These are phyloP conservation scores for Populus deltoides DNA, from an alignment of 345 rosid species.

Conservation along the genomic window DNA sequence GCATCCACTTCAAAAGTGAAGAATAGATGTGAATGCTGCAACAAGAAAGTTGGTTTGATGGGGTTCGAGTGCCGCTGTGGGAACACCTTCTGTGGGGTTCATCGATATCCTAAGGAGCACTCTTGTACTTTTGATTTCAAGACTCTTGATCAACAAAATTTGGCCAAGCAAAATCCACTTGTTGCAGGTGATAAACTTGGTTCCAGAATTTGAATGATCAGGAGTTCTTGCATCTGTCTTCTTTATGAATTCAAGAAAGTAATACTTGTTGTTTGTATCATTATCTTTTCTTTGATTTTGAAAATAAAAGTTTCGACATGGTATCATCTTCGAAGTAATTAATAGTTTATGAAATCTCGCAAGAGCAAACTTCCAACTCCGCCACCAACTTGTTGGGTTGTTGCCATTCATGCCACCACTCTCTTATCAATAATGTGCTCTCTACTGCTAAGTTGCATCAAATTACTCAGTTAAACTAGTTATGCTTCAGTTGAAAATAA, in stretches of 20 bases:
- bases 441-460: too few relatives aligned
- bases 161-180: conserved; percentile 23
- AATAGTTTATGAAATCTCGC: too few relatives aligned
- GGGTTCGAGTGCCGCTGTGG: conserved; percentile 35
- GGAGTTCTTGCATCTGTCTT: neutral
- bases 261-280: neutral
- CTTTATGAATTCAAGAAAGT: neutral
- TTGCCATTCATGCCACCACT: too few relatives aligned
- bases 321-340: neutral
- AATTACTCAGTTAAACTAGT: too few relatives aligned
- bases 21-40: conserved; percentile 16
- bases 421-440: too few relatives aligned
- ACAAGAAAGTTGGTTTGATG: conserved; percentile 18
- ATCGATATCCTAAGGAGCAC: conserved; percentile 37
- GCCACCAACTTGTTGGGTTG: too few relatives aligned
- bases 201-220: neutral
- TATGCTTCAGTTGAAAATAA: too few relatives aligned
- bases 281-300: neutral
- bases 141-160: conserved; percentile 11
- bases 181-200: conserved; percentile 25
- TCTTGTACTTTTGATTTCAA: conserved; percentile 35
- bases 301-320: neutral
- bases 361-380: too few relatives aligned
- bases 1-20: neutral
- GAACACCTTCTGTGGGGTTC: conserved; percentile 24